Conservation (phyloP, 345 rosid genomes). For the Clarkia xantiana region DNA sequence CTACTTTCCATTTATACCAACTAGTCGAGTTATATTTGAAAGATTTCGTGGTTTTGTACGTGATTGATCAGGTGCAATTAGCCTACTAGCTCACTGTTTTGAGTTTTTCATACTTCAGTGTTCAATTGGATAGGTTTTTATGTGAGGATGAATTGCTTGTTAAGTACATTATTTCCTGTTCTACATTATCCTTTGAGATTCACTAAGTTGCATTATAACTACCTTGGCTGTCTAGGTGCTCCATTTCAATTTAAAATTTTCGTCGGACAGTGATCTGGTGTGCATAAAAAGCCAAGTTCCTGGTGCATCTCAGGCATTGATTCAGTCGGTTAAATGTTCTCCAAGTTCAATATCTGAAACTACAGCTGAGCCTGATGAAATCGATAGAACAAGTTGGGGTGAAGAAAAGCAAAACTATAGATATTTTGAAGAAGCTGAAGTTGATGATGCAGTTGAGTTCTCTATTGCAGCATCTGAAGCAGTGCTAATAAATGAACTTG, state of each 20-base stretch:
- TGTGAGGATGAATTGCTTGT: too few species aligned
- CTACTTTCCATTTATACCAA: too few species aligned
- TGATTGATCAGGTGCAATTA: too few species aligned
- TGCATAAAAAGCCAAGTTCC: constrained; percentile 11
- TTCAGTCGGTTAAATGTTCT: constrained; percentile 2
- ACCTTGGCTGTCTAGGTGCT: constrained; percentile 16
- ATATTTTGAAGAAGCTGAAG: constrained; percentile 18
- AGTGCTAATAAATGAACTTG: constrained; percentile 37
- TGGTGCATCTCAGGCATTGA: constrained; percentile 1
- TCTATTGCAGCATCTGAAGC: constrained; percentile 67
- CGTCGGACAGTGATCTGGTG: constrained; percentile 19
- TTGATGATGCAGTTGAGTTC: constrained; percentile 33
- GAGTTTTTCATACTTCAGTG: too few species aligned
- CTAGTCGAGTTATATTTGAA: too few species aligned
- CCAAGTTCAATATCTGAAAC: constrained; percentile 11
- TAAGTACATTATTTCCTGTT: background rate
- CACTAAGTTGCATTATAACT: constrained; percentile 3
- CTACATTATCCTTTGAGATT: background rate
- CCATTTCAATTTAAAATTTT: constrained; percentile 26
- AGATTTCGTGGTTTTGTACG: too few species aligned
- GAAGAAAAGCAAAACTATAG: constrained; percentile 12
- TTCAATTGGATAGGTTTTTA: too few species aligned
- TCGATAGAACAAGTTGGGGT: constrained; percentile 4
- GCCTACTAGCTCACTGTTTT: too few species aligned
- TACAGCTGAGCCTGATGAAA: constrained; percentile 6